A percentile compares a stretch with the other conserved stretches of the same genome.
Conservation (phyloP, 2,329 filamentous ascomycete genomes). For the Botrytis fragariae region DNA sequence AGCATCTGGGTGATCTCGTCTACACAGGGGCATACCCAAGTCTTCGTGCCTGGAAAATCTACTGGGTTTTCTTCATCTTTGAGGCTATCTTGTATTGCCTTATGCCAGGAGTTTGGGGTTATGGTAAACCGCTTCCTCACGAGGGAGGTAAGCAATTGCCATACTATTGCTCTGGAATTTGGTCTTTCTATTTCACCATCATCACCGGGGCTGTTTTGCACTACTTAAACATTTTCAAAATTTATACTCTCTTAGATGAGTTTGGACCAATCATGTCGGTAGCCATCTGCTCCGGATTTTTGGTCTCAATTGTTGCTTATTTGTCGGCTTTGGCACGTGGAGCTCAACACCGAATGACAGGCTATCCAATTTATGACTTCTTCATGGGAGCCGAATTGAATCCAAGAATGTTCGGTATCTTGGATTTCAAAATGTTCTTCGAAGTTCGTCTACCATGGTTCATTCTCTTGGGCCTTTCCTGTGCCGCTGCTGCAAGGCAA, state of each 20-base stretch:
- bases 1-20: conserved; percentile 67
- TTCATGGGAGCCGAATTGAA: conserved; percentile 90
- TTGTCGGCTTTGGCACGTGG: conserved; percentile 78
- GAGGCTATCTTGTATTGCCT: conserved; percentile 80
- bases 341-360: conserved; percentile 88
- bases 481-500: conserved; percentile 76
- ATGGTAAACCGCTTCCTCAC: conserved; percentile 84
- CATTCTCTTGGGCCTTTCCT: conserved; percentile 76
- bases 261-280: conserved; percentile 93
- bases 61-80: conserved; percentile 89
- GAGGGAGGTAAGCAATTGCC: conserved; percentile 79
- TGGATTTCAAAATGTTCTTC: conserved; percentile 95
- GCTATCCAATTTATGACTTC: conserved; percentile 77
- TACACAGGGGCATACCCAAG: conserved; percentile 85
- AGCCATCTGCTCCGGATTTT: conserved; percentile 84
- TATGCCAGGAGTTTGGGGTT: conserved; percentile 82
- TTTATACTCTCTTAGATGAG: conserved; percentile 91
- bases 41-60: conserved; percentile 81
- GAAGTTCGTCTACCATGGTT: conserved; percentile 92
- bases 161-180: conserved; percentile 92
- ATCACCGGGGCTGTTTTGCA: conserved; percentile 69
- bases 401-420: conserved; percentile 76
- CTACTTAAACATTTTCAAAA: conserved; percentile 77
- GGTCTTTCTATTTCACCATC: conserved; percentile 85
- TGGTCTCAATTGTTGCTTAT: conserved; percentile 82